Evolutionary conservation across 2,329 filamentous ascomycete genomes (phyloP).

Genomic region (Ascochyta rabiei): DNA sequence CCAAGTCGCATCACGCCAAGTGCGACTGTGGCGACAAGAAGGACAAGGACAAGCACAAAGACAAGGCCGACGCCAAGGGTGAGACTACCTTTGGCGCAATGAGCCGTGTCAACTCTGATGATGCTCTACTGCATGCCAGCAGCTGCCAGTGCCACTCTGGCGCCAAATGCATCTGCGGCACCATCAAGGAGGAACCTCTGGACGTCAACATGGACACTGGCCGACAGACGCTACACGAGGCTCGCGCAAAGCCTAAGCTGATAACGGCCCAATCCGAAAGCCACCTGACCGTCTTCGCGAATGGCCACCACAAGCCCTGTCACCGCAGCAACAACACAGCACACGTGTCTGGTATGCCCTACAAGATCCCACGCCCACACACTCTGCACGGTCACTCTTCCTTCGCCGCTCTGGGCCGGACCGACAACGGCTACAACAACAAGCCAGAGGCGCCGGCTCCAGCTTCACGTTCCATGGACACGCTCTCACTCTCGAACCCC

Average conservation of each 20-base stretch:
- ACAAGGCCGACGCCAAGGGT: slow-evolving; percentile 51
- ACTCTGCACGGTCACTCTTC: slow-evolving; percentile 43
- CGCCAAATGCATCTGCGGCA: slow-evolving; percentile 64
- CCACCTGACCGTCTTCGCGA: slow-evolving; percentile 65
- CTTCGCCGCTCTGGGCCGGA: slow-evolving; percentile 35
- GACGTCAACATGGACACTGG: slow-evolving; percentile 53
- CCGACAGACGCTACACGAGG: slow-evolving; percentile 52
- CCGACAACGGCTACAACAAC: slow-evolving; percentile 26
- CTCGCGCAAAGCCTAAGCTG: slow-evolving; percentile 62
- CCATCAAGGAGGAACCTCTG: slow-evolving; percentile 61
- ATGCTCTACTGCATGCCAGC: slow-evolving; percentile 45
- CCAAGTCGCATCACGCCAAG: slow-evolving; percentile 89
- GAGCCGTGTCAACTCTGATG: slow-evolving; percentile 39
- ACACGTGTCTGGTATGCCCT: slow-evolving; percentile 67
- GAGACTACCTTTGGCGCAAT: slow-evolving; percentile 43
- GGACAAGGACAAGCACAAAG: slow-evolving; percentile 61
- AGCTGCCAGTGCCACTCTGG: slow-evolving; percentile 63
- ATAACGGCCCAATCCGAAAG: slow-evolving; percentile 65
- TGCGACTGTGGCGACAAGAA: slow-evolving; percentile 97
- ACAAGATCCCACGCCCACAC: slow-evolving; percentile 62
- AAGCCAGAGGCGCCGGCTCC: slow-evolving; percentile 27
- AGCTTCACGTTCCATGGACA: slow-evolving; percentile 43
- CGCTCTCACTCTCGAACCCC: slow-evolving; percentile 45
- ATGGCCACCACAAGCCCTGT: slow-evolving; percentile 69
- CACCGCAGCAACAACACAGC: slow-evolving; percentile 69